Evolutionary conservation across 306 rosid genomes (phyloP).

Genomic region (Prinsepia uniflora): DNA sequence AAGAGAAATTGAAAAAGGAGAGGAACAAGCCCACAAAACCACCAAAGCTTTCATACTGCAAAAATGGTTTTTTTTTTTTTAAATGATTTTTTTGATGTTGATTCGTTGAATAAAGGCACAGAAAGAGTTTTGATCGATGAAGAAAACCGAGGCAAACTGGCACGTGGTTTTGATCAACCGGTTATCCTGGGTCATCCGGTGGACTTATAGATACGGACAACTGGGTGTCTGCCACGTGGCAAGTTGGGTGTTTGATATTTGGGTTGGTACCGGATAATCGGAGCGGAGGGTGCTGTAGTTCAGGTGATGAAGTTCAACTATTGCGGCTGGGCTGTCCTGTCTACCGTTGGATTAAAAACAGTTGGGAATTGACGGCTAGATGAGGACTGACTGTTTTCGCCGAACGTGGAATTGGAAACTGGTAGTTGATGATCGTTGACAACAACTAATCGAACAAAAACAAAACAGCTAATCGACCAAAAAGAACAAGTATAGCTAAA

Average conservation of each 20-base stretch:
- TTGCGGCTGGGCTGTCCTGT: conserved; percentile 27
- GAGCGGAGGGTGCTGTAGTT: neutral
- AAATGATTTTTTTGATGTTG: neutral
- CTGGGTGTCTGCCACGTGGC: conserved; percentile 5
- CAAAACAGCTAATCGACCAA: neutral
- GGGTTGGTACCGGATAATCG: conserved; percentile 11
- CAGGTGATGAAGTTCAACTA: conserved; percentile 19
- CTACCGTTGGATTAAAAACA: conserved; percentile 17
- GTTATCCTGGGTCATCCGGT: conserved; percentile 6
- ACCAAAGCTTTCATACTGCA: conserved; percentile 6
- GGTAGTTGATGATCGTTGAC: conserved; percentile 30
- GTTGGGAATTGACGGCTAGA: neutral
- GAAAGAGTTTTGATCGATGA: conserved; percentile 11
- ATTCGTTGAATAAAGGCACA: conserved; percentile 13
- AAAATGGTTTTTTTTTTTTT: neutral
- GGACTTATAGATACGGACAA: neutral
- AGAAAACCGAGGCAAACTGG: conserved; percentile 19
- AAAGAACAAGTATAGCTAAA: neutral
- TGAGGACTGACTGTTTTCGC: conserved; percentile 3
- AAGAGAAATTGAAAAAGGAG: conserved; percentile 23
- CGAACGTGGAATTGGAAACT: neutral
- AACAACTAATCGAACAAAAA: neutral
- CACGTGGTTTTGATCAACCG: conserved; percentile 18
- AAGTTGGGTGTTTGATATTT: neutral
- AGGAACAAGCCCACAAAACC: conserved; percentile 24